Base-by-base conservation (phyloP, 257 asterid species). In the Cynanchum wilfordii region DNA sequence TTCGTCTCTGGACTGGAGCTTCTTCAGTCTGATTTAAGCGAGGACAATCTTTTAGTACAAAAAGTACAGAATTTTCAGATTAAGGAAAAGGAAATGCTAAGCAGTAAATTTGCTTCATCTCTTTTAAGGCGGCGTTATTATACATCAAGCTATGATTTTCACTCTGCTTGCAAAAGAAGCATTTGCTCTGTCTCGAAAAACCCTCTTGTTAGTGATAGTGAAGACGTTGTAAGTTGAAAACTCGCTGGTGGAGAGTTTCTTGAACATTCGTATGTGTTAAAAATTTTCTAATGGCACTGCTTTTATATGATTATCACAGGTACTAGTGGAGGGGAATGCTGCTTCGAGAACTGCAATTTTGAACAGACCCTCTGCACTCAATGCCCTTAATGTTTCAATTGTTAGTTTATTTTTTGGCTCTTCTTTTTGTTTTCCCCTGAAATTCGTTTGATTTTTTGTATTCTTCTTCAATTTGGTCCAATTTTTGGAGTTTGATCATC, bases 261-360 rank as follows among this genome's bases (percentile, higher is more conserved):
- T 65, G 54, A 11, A 63, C 13, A 25, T 57, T 59, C 20, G 56
- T 17, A 17, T 33, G 5, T 56, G 44, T 10, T 4, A 38, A 15
- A 42, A 42, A 6, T 13, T 6, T 10, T 17, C 22, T n/a, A 57
- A 2, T 3, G 9, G 1, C 13, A 1, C 27, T 42, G 15, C 2
- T 20, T 58, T 42, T 75, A 52, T 66, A 5, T 33, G 71, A 70
- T 47, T 73, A 16, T 76, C 63, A 72, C 89, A 95, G 99, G 99
- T 95, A 17, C 51, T 87, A 71, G 97, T 86, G 76, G 99, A 95
- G 85, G 89, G 88, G 54, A 86, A 83, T 75, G 87, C 84, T 65
- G 71, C 80, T 80, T 90, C 96, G 40, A 89, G 97, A 87, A 95
- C 89, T 70, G 98, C 98, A 47, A 79, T 92, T 77, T 90, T 95